These are phyloP conservation scores for Hansenula sp. DNA, from an alignment of 1,139 yeast genomes.

Conservation along the genomic window DNA sequence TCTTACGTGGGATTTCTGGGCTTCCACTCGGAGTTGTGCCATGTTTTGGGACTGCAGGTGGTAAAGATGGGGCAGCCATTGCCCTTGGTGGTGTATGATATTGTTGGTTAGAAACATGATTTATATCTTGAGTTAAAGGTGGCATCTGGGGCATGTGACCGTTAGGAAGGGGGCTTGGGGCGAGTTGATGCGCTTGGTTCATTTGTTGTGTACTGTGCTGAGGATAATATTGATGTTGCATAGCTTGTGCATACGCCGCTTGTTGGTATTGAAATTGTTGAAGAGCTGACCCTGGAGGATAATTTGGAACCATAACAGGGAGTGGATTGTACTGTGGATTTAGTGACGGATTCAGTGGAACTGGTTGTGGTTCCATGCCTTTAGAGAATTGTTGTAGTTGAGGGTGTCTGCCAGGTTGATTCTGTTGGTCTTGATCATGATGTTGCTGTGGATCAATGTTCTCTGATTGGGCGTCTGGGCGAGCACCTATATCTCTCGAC, in stretches of 20 bases:
- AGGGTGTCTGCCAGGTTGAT: constrained; percentile 6
- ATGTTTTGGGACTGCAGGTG: not conserved
- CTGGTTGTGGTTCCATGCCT: not conserved
- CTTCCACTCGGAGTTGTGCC: not conserved
- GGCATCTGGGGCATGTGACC: constrained; percentile 1
- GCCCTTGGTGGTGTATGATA: not conserved
- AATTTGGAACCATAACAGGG: not conserved
- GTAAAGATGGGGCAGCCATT: not conserved
- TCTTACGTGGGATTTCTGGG: not conserved
- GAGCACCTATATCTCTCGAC: not conserved
- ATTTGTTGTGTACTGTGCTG: not conserved
- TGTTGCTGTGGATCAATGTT: constrained; percentile 2
- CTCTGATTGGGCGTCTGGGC: not conserved
- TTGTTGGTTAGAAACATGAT: not conserved
- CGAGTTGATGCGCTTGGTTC: not conserved
- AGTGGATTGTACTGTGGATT: not conserved
- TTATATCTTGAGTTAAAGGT: not conserved
- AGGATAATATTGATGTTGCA: not conserved
- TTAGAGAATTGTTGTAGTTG: not conserved
- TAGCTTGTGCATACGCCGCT: constrained; percentile 1
- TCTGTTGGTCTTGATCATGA: constrained; percentile 10
- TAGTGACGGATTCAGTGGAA: not conserved
- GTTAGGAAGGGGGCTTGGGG: not conserved
- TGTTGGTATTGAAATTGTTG: constrained; percentile 3
- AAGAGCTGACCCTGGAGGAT: not conserved